Conservation (phyloP, 1,284 basidiomycete species). For the Entoloma clypeatum region DNA sequence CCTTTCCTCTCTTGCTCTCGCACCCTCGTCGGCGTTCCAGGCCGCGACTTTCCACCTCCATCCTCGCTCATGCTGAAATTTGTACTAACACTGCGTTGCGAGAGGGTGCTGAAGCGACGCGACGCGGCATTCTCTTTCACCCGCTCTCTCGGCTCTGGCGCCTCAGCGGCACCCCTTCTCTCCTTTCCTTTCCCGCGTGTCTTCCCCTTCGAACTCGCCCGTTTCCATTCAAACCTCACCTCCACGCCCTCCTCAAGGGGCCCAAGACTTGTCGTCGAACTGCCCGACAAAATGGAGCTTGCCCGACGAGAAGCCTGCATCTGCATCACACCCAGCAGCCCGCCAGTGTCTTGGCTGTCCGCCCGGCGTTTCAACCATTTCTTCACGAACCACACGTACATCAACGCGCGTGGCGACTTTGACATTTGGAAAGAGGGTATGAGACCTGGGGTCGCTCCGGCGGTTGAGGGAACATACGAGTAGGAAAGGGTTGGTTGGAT, state of each 20-base stretch:
- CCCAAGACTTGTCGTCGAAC: constrained; percentile 17
- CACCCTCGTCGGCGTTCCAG: constrained; percentile 12
- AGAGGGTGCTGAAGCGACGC: constrained; percentile 22
- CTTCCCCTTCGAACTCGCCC: constrained; percentile 31
- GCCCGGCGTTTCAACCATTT: constrained; percentile 68
- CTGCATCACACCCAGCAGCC: constrained; percentile 31
- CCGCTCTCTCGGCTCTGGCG: constrained; percentile 1
- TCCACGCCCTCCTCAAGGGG: constrained; percentile 42
- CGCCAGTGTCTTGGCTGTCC: constrained; percentile 20
- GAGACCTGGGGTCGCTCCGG: constrained; percentile 7
- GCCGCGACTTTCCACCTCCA: constrained; percentile 10
- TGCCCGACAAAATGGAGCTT: constrained; percentile 14
- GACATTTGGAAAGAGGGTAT: constrained; percentile 39
- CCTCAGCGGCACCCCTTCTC: constrained; percentile 7
- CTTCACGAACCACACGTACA: constrained; percentile 81
- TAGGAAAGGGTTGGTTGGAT: constrained; percentile 51
- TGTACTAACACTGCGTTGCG: constrained; percentile 23
- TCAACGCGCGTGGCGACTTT: constrained; percentile 44
- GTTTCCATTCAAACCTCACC: constrained; percentile 73
- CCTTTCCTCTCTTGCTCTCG: constrained; percentile 15
- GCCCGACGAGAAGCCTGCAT: no score
- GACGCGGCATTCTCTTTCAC: constrained; percentile 3
- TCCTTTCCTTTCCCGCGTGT: constrained; percentile 11
- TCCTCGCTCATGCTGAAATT: constrained; percentile 19
- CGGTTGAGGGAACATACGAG: constrained; percentile 10